Base-by-base conservation (phyloP, 176 grass and related monocot species). In the Hsuehochloa calcarea region DNA sequence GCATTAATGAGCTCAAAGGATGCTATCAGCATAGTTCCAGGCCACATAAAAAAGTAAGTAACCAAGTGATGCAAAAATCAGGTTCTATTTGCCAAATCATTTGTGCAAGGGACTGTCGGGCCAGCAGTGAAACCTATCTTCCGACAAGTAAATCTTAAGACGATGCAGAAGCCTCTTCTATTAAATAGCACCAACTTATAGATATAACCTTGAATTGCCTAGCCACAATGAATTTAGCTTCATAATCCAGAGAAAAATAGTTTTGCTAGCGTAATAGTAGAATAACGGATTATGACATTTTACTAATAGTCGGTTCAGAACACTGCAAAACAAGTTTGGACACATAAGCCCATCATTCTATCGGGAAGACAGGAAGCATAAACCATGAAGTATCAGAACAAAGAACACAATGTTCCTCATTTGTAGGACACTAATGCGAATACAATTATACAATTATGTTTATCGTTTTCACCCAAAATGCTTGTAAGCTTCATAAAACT, bases 401-500 rank as follows among this genome's bases (percentile, higher is more conserved):
- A 5, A 79, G 22, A 74, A 40, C 40, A 80, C 26, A 29, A 11
- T 52, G 45, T 81, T 54, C 15, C 69, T 80, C 40, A 70, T 63
- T 7, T 65, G 51, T 56, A 79, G 49, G 40, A 61, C 31, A 61
- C 58, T 26, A 59, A 59, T 22, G 56, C 10, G 8, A 25, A 75
- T 17, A 79, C 29, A 81, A 45, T 39, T 22, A 44, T 67, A 54
- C 47, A 20, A 80, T 77, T 61, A 85, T 85, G 29, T 76, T 29
- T 39, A 75, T 19, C 12, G n/a, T 81, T 65, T 89, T 68, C 80
- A 88, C 80, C 41, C 10, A 78, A 46, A 60, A 81, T 80, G 69
- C 86, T 92, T 47, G 72, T 85, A 92, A 80, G 59, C 54, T 87
- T 86, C 81, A 91, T 72, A 87, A 91, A 90, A 66, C 68, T 73